These are phyloP conservation scores for Trametopsis cervina DNA, from an alignment of 768 basidiomycete species.

Conservation along the genomic window DNA sequence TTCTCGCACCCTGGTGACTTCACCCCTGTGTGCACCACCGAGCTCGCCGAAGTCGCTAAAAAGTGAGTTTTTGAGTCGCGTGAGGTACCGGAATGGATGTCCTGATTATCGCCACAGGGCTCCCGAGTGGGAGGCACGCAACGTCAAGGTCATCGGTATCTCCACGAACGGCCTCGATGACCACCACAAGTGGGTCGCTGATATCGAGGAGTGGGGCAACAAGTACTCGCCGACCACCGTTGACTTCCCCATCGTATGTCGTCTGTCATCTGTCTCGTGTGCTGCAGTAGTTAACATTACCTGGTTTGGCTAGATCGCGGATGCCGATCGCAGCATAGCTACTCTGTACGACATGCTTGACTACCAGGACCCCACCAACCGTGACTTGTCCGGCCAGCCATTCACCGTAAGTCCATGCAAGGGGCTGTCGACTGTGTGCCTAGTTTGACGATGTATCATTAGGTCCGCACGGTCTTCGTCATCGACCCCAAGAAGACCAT, in stretches of 20 bases:
- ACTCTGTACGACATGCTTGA: slow-evolving; percentile 95
- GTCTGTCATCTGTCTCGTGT: background rate
- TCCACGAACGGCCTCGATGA: slow-evolving; percentile 85
- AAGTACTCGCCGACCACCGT: slow-evolving; percentile 67
- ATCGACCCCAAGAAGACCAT: slow-evolving; percentile 97
- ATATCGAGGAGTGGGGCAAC: slow-evolving; percentile 77
- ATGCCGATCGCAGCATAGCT: slow-evolving; percentile 79
- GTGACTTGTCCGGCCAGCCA: slow-evolving; percentile 80
- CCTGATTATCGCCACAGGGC: slow-evolving; percentile 29
- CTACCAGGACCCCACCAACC: slow-evolving; percentile 88
- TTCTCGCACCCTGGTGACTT: slow-evolving; percentile 96
- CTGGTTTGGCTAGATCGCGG: slow-evolving; percentile 66
- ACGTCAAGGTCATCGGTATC: slow-evolving; percentile 90
- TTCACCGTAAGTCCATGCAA: slow-evolving; percentile 75
- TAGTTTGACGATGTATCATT: too few species aligned
- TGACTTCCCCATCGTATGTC: slow-evolving; percentile 83
- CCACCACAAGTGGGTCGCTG: slow-evolving; percentile 84
- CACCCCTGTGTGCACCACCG: slow-evolving; percentile 94
- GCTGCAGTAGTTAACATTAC: background rate
- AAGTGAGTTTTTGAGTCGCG: slow-evolving; percentile 22
- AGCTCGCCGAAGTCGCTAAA: slow-evolving; percentile 92
- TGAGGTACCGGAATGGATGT: background rate
- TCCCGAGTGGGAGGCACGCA: slow-evolving; percentile 77
- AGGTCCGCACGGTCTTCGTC: slow-evolving; percentile 95
- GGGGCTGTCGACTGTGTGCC: background rate